A percentile compares a stretch with the other conserved stretches of the same genome.
Evolutionary conservation across 2,329 filamentous ascomycete genomes (phyloP).

Genomic region (Diaporthe velutina): DNA sequence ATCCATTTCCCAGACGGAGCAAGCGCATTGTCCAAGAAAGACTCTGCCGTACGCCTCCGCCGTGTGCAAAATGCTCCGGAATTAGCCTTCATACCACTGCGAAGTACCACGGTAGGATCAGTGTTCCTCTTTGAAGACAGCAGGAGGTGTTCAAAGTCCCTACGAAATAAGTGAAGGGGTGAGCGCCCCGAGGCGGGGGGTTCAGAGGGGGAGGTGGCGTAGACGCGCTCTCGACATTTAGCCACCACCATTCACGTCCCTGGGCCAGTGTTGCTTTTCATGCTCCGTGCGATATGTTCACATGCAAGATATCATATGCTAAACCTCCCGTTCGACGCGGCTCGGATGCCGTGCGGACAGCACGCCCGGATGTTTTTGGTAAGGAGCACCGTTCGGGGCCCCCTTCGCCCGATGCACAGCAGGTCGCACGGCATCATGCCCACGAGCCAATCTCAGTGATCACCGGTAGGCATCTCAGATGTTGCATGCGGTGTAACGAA

Average conservation of each 20-base stretch:
- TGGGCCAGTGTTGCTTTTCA: background rate
- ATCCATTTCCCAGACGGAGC: background rate
- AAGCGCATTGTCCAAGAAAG: background rate
- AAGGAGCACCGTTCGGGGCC: background rate
- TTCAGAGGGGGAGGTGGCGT: background rate
- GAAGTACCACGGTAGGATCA: background rate
- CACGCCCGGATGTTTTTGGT: background rate
- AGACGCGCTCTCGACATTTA: background rate
- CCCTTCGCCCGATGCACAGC: background rate
- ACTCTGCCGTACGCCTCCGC: too few relatives aligned
- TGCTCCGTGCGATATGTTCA: background rate
- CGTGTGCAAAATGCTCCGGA: background rate
- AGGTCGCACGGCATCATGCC: conserved; percentile 17
- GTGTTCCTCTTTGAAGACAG: background rate
- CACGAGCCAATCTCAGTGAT: background rate
- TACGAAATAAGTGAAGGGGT: background rate
- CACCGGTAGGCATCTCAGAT: background rate
- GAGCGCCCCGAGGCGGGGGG: too few relatives aligned
- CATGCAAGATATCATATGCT: background rate
- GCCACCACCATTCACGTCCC: background rate
- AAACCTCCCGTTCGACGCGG: too few relatives aligned
- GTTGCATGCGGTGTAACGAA: background rate
- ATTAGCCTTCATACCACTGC: background rate
- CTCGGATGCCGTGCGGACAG: background rate
- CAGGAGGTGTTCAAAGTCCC: background rate